Base-by-base conservation (phyloP, 306 rosid genomes). In the Gleditsia sinensis region DNA sequence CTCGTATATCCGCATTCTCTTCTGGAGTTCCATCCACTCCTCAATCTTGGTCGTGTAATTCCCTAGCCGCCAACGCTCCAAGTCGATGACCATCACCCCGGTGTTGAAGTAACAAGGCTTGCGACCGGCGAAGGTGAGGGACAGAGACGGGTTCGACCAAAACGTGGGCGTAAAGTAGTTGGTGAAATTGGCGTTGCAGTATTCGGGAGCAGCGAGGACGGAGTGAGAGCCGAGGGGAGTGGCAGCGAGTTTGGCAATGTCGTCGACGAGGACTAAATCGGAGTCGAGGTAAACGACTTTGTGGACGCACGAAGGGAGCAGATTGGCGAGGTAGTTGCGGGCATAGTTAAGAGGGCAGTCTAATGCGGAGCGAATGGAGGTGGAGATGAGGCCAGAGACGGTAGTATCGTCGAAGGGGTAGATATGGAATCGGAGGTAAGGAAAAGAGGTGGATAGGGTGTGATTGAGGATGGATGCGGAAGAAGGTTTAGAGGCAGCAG, bases 1-100 rank as follows among this genome's bases (percentile, higher is more conserved):
- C 81, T 94, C 96, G 70, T 94, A 94, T 84, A 94, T 91, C 91
- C 98, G 74, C 87, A 91, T 89, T 61, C 98, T 70, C 83, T 94
- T 94, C 81, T 94, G 98, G 0, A 94, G 79, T 85, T 91, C 96
- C 98, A 94, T 94, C 97, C 97, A 94, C 49, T 94, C 97, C n/a
- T 83, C 82, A 14, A 94, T 91, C 88, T 34, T 75, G 3, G 76
- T 70, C 5, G 94, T 91, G 80, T 88, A 94, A 27, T 81, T 90
- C 4, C 92, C 97, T 1, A 13, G 71, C 9, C 98, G 85, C 98
- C 98, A 94, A 12, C 86, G 80, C 43, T n/a, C 67, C 20, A 94
- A 80, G 27, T 94, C 90, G 43, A 94, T 88, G 19, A 94, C 98
- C 98, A 94, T 94, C 3, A 94, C 98, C 0, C 98, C 98, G 11